Evolutionary conservation across 805 yeast species (phyloP), one percentile per base, ranked within the genome.

Genomic region (Kluyveromyces starmeri): DNA sequence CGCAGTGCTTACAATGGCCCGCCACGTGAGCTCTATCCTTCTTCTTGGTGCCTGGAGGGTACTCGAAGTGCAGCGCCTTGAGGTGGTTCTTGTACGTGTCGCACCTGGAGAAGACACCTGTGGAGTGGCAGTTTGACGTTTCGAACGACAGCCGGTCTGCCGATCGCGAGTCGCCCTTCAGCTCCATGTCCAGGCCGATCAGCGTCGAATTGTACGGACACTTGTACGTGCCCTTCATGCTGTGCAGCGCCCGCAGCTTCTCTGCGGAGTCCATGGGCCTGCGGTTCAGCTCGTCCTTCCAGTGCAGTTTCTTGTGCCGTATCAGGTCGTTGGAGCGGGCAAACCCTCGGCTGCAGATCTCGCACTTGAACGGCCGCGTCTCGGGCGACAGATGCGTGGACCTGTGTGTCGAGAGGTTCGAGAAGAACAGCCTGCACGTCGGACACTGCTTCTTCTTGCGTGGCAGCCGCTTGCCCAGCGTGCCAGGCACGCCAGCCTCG

Each of bases 11-110:
- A 60, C 96, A 88, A 37, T 64, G 65, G 6, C 96, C 96, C 14
- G 67, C 56, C 27, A 78, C 83, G 34, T 72, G 69, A 14, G 60
- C 56, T 42, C 96, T 70, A 47, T 83, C 81, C 41, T 73, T 76
- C 58, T 85, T 84, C 51, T 78, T 74, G 3, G 95, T 85, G 5
- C 95, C 95, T 25, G 71, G 70, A 4, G 96, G 96, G 57, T 86
- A 86, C 44, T 74, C 80, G 55, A 86, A 86, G 53, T 86, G 96
- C 41, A 86, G 69, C 2, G 95, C 94, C 55, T 83, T 83, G 41
- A 86, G 65, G 59, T 86, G 96, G 59, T 86, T 86, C 52, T 86
- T 86, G 61, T 75, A 86, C 4, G 96, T 86, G 53, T 86, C 96
- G 54, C 95, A 82, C 33, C 96, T 68, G 9, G 86, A 76, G 49